Evolutionary conservation across 2,329 filamentous ascomycete genomes (phyloP).

Genomic region (Penicillium sp.): DNA sequence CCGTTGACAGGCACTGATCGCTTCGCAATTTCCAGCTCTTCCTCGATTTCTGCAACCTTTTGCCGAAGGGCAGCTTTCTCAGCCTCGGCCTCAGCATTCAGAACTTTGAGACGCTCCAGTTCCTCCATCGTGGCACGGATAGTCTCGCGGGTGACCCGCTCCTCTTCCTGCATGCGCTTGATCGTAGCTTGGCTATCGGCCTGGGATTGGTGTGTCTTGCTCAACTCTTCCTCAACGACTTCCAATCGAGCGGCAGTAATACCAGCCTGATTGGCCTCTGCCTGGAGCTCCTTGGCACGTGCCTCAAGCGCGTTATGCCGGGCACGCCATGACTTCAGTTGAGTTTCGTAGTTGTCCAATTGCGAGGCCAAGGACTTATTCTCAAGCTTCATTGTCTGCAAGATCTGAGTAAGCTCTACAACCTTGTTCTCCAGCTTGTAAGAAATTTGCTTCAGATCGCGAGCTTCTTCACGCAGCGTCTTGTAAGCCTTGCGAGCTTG

Average conservation of each 20-base stretch:
- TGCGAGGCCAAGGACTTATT: conserved; percentile 88
- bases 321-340: conserved; percentile 94
- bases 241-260: conserved; percentile 88
- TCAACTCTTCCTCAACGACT: conserved; percentile 95
- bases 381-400: conserved; percentile 89
- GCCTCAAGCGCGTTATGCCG: conserved; percentile 88
- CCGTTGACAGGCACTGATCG: conserved; percentile 73
- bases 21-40: conserved; percentile 87
- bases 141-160: conserved; percentile 80
- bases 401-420: conserved; percentile 90
- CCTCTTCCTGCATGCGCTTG: conserved; percentile 93
- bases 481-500: conserved; percentile 83
- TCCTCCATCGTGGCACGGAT: conserved; percentile 78
- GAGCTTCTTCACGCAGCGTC: conserved; percentile 87
- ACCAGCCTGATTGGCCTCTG: conserved; percentile 95
- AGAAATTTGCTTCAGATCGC: conserved; percentile 98
- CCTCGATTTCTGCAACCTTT: conserved; percentile 86
- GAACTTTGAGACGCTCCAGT: conserved; percentile 75
- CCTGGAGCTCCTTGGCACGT: conserved; percentile 89
- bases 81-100: conserved; percentile 74
- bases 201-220: conserved; percentile 83
- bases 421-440: conserved; percentile 99
- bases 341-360: conserved; percentile 92
- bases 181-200: conserved; percentile 89
- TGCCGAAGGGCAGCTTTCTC: conserved; percentile 86